Evolutionary conservation across 345 rosid genomes (phyloP).

Genomic region (Balakata baccata): DNA sequence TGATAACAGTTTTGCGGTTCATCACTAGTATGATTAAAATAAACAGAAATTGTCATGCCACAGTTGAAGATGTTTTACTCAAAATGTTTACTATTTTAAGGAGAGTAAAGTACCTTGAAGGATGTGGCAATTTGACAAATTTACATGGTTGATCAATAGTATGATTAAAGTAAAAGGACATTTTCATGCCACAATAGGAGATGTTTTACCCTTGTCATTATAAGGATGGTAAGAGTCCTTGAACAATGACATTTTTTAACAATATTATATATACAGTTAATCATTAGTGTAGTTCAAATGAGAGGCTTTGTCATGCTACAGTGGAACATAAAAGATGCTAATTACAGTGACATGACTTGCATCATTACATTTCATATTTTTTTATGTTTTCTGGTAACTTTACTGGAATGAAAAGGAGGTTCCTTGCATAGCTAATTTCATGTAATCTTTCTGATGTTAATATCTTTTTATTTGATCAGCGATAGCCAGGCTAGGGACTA

Average conservation of each 20-base stretch:
- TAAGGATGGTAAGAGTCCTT: neutral
- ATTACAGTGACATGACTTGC: neutral
- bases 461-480: conserved; percentile 43
- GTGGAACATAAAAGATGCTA: neutral
- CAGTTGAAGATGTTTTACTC: neutral
- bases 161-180: neutral
- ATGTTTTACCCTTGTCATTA: neutral
- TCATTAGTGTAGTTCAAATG: neutral
- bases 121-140: neutral
- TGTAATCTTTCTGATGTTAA: neutral
- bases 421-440: neutral
- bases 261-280: neutral
- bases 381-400: neutral
- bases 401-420: neutral
- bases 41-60: neutral
- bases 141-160: neutral
- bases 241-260: too few species aligned
- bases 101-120: neutral
- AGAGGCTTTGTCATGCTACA: neutral
- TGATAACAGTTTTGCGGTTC: neutral
- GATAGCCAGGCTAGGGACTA: conserved; percentile 68
- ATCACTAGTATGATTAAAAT: neutral
- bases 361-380: neutral
- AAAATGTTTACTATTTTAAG: neutral
- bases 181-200: neutral